Percentiles rank a stretch among this genome's conserved stretches.
Evolutionary conservation across 306 rosid species (phyloP).

Genomic region (Prunus kanzakura): DNA sequence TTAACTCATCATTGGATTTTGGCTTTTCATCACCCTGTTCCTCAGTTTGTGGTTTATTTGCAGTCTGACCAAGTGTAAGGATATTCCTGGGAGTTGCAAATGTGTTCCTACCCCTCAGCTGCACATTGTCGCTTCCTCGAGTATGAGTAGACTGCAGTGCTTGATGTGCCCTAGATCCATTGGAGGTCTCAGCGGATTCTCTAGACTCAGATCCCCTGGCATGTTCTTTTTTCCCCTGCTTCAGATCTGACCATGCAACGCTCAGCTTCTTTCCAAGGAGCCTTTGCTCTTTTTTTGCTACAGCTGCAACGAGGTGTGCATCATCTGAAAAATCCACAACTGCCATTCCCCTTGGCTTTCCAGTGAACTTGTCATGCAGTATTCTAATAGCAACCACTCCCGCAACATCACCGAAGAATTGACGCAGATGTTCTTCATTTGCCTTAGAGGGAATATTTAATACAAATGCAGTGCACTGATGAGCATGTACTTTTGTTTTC

Average conservation of each 20-base stretch:
- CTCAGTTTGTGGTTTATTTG: constrained; percentile 46
- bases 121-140: constrained; percentile 38
- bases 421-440: constrained; percentile 56
- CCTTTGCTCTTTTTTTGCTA: constrained; percentile 59
- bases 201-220: constrained; percentile 33
- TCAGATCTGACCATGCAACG: too few species aligned
- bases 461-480: constrained; percentile 83
- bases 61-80: constrained; percentile 51
- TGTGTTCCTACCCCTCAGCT: constrained; percentile 73
- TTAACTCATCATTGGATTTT: constrained; percentile 84
- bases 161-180: constrained; percentile 24
- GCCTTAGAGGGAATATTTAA: constrained; percentile 69
- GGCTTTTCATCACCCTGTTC: constrained; percentile 57
- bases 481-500: constrained; percentile 52
- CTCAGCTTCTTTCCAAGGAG: constrained; percentile 58
- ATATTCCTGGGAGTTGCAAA: constrained; percentile 80
- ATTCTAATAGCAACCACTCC: constrained; percentile 80
- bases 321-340: constrained; percentile 81
- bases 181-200: constrained; percentile 36
- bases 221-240: too few species aligned
- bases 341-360: constrained; percentile 94
- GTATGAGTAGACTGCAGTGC: constrained; percentile 34
- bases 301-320: constrained; percentile 71
- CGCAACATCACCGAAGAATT: constrained; percentile 77
- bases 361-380: constrained; percentile 76